These are phyloP conservation scores for Camelina hispida DNA, from an alignment of 345 rosid genomes.

Conservation along the genomic window DNA sequence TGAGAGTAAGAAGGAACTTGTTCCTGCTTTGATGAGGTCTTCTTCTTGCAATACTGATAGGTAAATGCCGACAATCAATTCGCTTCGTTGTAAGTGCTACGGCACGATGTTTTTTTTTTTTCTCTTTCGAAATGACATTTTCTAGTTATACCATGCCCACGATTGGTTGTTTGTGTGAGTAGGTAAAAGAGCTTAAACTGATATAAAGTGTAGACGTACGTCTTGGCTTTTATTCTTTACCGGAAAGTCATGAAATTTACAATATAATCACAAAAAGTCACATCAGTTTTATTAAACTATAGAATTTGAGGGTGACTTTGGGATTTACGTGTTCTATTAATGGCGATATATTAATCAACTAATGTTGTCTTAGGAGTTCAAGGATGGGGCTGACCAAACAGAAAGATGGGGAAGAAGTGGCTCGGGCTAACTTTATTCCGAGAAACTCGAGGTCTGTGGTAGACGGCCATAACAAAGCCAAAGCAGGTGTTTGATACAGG, in stretches of 20 bases:
- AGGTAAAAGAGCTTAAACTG: neutral
- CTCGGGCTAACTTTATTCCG: neutral
- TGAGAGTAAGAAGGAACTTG: conserved; percentile 50
- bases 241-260: neutral
- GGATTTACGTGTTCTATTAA: neutral
- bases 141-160: neutral
- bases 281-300: neutral
- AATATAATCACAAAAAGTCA: no score
- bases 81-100: neutral
- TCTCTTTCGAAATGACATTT: neutral
- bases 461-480: neutral
- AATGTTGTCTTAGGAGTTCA: conserved; percentile 16
- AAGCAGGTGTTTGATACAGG: neutral
- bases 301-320: neutral
- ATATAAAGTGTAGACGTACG: neutral
- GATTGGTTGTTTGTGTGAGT: neutral
- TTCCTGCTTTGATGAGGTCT: conserved; percentile 60
- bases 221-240: neutral
- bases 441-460: neutral
- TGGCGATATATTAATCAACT: neutral
- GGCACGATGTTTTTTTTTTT: conserved; percentile 3
- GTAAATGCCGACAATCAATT: conserved; percentile 40
- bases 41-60: conserved; percentile 71
- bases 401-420: conserved; percentile 9
- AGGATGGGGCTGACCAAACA: neutral